A percentile compares a stretch with the other conserved stretches of the same genome.
These are phyloP conservation scores for Alloteropsis semialata DNA, from an alignment of 176 grass and related monocot species.

Conservation along the genomic window DNA sequence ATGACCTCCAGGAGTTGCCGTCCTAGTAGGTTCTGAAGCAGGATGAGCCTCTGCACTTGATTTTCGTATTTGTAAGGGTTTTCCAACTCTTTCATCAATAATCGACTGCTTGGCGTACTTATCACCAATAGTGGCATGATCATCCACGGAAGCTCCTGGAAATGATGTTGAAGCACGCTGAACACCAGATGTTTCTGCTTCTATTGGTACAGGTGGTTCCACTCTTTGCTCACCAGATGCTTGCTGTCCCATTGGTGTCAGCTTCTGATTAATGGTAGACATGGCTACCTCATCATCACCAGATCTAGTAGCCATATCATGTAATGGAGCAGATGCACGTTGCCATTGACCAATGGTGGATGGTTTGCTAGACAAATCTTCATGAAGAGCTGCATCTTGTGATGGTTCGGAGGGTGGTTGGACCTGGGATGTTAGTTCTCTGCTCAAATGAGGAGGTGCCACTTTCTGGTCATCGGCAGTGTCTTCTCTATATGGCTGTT, in stretches of 20 bases:
- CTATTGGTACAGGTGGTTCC: conserved; percentile 13
- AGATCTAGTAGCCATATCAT: background rate
- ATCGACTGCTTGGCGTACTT: background rate
- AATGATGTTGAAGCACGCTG: conserved; percentile 16
- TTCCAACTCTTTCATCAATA: conserved; percentile 3
- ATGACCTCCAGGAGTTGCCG: conserved; percentile 1
- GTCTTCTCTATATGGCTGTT: conserved; percentile 14
- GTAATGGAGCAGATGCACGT: background rate
- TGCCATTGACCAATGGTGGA: conserved; percentile 31
- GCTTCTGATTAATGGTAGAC: conserved; percentile 9
- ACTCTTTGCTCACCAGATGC: background rate
- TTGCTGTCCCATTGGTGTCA: conserved; percentile 11
- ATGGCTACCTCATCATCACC: background rate
- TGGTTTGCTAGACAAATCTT: conserved; percentile 15
- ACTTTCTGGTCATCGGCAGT: conserved; percentile 27
- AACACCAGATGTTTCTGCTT: conserved; percentile 18
- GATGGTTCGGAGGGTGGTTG: conserved; percentile 17
- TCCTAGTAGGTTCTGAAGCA: conserved; percentile 24
- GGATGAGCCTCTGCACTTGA: background rate
- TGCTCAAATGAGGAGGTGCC: background rate
- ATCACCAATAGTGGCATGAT: background rate
- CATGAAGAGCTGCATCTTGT: conserved; percentile 17
- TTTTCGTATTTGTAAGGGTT: conserved; percentile 17
- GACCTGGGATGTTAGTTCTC: conserved; percentile 17
- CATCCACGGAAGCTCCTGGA: background rate